Evolutionary conservation across 2,329 filamentous ascomycete species (phyloP).

Genomic region (Cercospora sp.): DNA sequence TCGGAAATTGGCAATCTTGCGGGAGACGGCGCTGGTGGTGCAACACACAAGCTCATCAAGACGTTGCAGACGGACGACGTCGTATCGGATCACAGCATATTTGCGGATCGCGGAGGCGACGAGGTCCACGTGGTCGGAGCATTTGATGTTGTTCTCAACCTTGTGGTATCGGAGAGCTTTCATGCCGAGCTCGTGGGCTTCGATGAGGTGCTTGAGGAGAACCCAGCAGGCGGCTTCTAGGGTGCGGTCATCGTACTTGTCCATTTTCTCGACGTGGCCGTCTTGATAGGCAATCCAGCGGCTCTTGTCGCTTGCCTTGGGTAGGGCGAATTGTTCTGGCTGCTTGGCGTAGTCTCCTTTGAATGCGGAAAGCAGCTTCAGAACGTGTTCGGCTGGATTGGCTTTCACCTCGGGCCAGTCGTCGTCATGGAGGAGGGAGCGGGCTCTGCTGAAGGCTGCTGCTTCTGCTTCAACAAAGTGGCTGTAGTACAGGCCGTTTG

Average conservation of each 20-base stretch:
- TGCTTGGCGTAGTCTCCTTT: slow-evolving; percentile 1
- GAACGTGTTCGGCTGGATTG: slow-evolving; percentile 13
- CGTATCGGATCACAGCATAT: slow-evolving; percentile 24
- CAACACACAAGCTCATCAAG: slow-evolving; percentile 22
- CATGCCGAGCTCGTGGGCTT: slow-evolving; percentile 18
- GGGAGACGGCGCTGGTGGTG: slow-evolving; percentile 15
- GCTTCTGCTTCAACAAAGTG: slow-evolving; percentile 20
- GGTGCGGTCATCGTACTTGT: slow-evolving; percentile 10
- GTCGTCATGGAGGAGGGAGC: slow-evolving; percentile 13
- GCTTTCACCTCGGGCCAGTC: slow-evolving; percentile 16
- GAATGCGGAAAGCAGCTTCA: slow-evolving; percentile 18
- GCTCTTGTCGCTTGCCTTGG: slow-evolving; percentile 11
- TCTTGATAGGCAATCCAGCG: slow-evolving; percentile 21
- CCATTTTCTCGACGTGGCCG: slow-evolving; percentile 20
- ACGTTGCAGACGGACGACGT: slow-evolving; percentile 21
- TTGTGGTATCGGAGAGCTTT: slow-evolving; percentile 17
- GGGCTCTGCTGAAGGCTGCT: slow-evolving; percentile 12
- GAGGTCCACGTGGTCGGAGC: slow-evolving; percentile 18
- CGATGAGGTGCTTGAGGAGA: slow-evolving; percentile 19
- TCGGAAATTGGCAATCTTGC: slow-evolving; percentile 24
- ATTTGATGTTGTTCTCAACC: slow-evolving; percentile 14
- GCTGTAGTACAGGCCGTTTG: slow-evolving; percentile 12
- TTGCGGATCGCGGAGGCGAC: slow-evolving; percentile 15
- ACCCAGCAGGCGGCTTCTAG: slow-evolving; percentile 22
- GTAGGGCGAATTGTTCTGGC: slow-evolving; percentile 14